Base-by-base conservation (phyloP, 2,329 filamentous ascomycete species). In the Diplocarpon mali region DNA sequence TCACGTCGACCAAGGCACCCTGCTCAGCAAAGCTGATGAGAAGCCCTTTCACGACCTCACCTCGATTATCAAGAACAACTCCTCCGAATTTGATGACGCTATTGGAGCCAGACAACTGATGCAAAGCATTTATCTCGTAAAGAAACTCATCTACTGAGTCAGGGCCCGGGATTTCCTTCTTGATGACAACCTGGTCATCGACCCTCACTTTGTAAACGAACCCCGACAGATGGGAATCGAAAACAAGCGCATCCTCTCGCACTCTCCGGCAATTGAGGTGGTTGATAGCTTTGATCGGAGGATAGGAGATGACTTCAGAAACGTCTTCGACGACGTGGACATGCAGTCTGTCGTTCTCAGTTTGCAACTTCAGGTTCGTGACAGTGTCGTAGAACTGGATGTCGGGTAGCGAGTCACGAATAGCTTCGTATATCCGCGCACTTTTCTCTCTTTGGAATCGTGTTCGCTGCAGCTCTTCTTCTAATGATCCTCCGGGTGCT, bases 251-350 rank as follows among this genome's bases (percentile, higher is more conserved):
- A 39, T 75, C 76, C 61, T 96, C 90, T 30, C 70, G 73, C 63
- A 82, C 79, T 46, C 70, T 74, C 50, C 65, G 69, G 55, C 78
- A 84, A 30, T 66, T 64, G 41, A 95, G 69, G 62, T 96, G 87
- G 13, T 79, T 73, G 46, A 96, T 75, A 50, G 83, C 78, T 32
- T 75, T 76, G 17, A 81, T 68, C 0, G 78, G 73, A 3, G 92
- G 92, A 59, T 90, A 96, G 9, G 78, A 73, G 46, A 98, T 93
- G 47, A 92, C 92, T 67, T 98, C 92, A 69, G 60, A 58, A 39
- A 87, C 77, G 62, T 98, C 92, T 64, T 98, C 90, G n/a, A 92
- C 89, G 42, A 98, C 92, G 62, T 96, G 92, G 6, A 98, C 88
- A 64, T 96, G 89, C 17, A 98, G 71, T 48, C 88, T 80, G 12